Conservation (phyloP, 2,329 filamentous ascomycete species). For the Elsinoe fawcettii region DNA sequence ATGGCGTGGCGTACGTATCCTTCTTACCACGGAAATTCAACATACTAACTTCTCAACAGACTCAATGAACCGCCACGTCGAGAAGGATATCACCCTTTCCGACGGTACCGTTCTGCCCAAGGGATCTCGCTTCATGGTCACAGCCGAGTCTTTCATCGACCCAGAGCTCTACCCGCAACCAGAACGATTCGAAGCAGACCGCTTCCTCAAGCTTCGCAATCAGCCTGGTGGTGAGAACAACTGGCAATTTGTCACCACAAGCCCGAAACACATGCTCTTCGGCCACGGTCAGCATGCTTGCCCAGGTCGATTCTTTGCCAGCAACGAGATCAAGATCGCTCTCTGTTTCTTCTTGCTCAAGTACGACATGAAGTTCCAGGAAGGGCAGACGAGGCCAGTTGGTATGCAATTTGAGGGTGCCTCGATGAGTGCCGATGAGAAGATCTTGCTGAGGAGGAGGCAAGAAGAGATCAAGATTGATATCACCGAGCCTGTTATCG, state of each 20-base stretch:
- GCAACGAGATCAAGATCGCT: constrained; percentile 29
- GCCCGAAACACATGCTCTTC: constrained; percentile 23
- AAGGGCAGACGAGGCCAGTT: constrained; percentile 17
- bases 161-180: constrained; percentile 18
- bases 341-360: constrained; percentile 28
- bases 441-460: constrained; percentile 4
- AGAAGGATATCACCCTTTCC: constrained; percentile 23
- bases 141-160: constrained; percentile 16
- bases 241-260: constrained; percentile 22
- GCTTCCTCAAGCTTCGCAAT: constrained; percentile 22
- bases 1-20: constrained; percentile 20
- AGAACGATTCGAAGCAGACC: constrained; percentile 21
- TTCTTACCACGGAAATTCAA: not conserved
- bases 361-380: constrained; percentile 28
- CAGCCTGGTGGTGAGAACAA: constrained; percentile 21
- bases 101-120: constrained; percentile 25
- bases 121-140: constrained; percentile 19
- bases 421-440: constrained; percentile 4
- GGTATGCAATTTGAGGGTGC: constrained; percentile 13
- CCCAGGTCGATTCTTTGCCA: constrained; percentile 31
- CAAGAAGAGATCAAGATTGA: constrained; percentile 14
- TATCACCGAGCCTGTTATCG: constrained; percentile 3
- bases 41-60: constrained; percentile 15
- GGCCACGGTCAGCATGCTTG: constrained; percentile 29
- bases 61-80: constrained; percentile 25